Evolutionary conservation across 192 early-diverging fungal species (phyloP).

Genomic region (Entophlyctis helioformis): DNA sequence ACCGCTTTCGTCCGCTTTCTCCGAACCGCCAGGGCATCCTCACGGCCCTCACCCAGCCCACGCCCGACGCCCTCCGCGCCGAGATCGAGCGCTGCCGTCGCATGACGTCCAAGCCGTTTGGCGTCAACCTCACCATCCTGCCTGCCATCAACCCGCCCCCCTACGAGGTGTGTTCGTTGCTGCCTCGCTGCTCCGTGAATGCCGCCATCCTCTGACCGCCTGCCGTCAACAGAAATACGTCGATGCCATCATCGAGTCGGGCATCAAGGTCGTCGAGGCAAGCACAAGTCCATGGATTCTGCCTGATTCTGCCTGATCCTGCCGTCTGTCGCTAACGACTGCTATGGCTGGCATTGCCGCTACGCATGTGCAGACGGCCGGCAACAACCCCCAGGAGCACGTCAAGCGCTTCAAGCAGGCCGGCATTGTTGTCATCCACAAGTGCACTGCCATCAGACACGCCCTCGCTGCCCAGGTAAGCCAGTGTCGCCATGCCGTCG

Average conservation of each 20-base stretch:
- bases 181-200: conserved; percentile 32
- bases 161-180: conserved; percentile 37
- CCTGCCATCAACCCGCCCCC: conserved; percentile 73
- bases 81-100: conserved; percentile 61
- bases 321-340: too few species aligned
- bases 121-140: conserved; percentile 69
- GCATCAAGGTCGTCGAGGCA: conserved; percentile 66
- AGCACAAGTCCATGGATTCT: background rate
- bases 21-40: conserved; percentile 33
- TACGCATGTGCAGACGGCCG: conserved; percentile 41
- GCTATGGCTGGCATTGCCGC: too few species aligned
- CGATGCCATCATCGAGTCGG: conserved; percentile 58
- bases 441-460: conserved; percentile 67
- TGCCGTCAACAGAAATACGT: conserved; percentile 33
- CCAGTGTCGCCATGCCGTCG: conserved; percentile 5
- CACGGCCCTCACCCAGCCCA: conserved; percentile 68
- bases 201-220: background rate
- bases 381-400: conserved; percentile 66
- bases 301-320: too few species aligned
- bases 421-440: conserved; percentile 58
- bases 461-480: conserved; percentile 41
- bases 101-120: conserved; percentile 70
- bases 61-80: conserved; percentile 56
- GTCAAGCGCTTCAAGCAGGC: conserved; percentile 66
- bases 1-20: background rate